Conservation (phyloP, 495 filamentous ascomycete species). For the Aspergillus kassunensis region DNA sequence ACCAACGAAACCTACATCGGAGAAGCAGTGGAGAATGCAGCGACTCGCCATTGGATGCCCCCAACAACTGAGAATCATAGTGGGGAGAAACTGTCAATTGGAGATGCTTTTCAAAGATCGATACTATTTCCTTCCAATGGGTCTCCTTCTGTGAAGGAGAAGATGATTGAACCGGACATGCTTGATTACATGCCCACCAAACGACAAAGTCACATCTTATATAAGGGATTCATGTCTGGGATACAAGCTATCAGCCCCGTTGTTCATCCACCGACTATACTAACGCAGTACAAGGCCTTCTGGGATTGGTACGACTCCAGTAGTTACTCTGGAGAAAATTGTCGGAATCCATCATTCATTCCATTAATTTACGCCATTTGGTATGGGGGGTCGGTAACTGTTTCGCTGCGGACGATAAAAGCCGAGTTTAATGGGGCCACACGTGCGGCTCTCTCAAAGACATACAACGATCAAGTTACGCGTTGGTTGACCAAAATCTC, state of each 20-base stretch:
- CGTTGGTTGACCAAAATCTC: constrained; percentile 42
- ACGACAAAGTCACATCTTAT: constrained; percentile 45
- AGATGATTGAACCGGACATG: constrained; percentile 41
- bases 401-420: constrained; percentile 42
- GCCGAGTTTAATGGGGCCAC: constrained; percentile 39
- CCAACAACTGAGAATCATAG: constrained; percentile 18
- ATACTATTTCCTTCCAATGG: constrained; percentile 37
- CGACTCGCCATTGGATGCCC: constrained; percentile 21
- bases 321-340: constrained; percentile 42
- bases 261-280: constrained; percentile 40
- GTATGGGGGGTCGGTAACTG: constrained; percentile 45
- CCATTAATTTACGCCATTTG: constrained; percentile 46
- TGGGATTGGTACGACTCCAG: constrained; percentile 48
- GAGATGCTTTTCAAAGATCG: constrained; percentile 34
- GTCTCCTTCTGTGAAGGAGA: constrained; percentile 34
- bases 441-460: constrained; percentile 34
- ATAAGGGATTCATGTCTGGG: constrained; percentile 47
- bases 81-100: constrained; percentile 8
- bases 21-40: constrained; percentile 11
- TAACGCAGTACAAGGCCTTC: constrained; percentile 41
- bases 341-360: constrained; percentile 41
- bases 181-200: constrained; percentile 41
- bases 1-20: constrained; percentile 22
- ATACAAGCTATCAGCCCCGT: constrained; percentile 45
- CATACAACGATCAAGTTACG: constrained; percentile 39